Conservation (phyloP, 2,329 filamentous ascomycete genomes). For the Lachnellula occidentalis region DNA sequence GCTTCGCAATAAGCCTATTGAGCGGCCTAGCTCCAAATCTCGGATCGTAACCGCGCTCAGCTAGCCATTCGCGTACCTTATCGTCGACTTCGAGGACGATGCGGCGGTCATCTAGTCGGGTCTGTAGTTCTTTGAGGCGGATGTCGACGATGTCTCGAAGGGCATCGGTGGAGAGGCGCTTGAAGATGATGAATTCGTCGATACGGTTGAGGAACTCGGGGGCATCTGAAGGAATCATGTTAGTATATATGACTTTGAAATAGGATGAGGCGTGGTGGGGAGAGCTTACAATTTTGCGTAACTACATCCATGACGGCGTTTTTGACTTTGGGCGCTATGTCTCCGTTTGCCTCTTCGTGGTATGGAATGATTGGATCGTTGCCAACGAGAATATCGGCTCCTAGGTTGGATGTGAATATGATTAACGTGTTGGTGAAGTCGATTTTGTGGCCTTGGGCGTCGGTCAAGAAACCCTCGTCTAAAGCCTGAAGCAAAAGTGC, state of each 20-base stretch:
- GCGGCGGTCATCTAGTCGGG: slow-evolving; percentile 75
- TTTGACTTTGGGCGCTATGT: slow-evolving; percentile 69
- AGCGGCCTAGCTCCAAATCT: slow-evolving; percentile 86
- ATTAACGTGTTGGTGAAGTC: slow-evolving; percentile 97
- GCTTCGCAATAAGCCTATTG: slow-evolving; percentile 82
- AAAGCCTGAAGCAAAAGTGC: slow-evolving; percentile 88
- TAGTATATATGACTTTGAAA: not conserved
- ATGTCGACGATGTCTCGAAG: slow-evolving; percentile 93
- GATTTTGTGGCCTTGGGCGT: slow-evolving; percentile 91
- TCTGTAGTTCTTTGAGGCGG: slow-evolving; percentile 76
- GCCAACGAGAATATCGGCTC: slow-evolving; percentile 83
- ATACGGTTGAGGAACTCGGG: slow-evolving; percentile 96
- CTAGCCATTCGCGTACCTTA: slow-evolving; percentile 78
- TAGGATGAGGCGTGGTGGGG: not conserved
- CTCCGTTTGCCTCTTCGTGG: slow-evolving; percentile 56
- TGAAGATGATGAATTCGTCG: slow-evolving; percentile 96
- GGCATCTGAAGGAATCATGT: slow-evolving; percentile 43
- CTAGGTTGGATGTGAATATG: slow-evolving; percentile 91
- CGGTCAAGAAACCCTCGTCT: slow-evolving; percentile 92
- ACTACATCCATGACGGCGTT: slow-evolving; percentile 86
- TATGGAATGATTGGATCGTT: slow-evolving; percentile 60
- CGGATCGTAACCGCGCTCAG: slow-evolving; percentile 84
- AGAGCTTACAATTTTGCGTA: slow-evolving; percentile 47
- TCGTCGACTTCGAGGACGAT: slow-evolving; percentile 69
- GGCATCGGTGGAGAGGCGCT: slow-evolving; percentile 70